Evolutionary conservation across 139 green algal genomes (phyloP), one percentile per base, ranked within the genome.

Genomic region (Micromonas commoda): DNA sequence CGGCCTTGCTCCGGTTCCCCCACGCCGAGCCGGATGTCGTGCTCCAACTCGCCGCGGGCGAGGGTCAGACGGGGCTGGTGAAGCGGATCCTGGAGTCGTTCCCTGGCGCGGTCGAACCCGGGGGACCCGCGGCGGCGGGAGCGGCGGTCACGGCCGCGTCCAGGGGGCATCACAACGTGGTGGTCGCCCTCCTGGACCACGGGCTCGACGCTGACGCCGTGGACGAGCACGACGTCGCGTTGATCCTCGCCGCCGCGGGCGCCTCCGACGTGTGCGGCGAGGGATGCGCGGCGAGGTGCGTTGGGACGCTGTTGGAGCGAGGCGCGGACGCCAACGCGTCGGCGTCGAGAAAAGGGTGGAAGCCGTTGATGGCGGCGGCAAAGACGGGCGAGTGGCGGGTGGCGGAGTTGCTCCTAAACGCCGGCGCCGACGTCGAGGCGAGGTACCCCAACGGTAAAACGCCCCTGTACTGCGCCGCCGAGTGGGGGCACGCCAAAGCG

Each of bases 361-460:
- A 60, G 3, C 37, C 68, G 34, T 24, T 75, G 16, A 32, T 64
- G 16, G 68, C 68, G 34, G n/a, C 24, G 37, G 34, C 68, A 2
- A 75, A 75, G 23, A 38, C 34, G 26, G 29, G 37, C 13, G 34
- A 60, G 2, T 19, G 52, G 68, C 21, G 61, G 35, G 33, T 26
- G 1, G 28, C 61, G 1, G 20, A 75, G 6, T 0, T 75, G 21
- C 2, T 75, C 1, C 19, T 75, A 16, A 0, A 75, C 19, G 21
- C 23, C 20, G 38, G 67, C 13, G 34, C 68, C 4, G 68, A 75
- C 6, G 13, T 61, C 23, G 38, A 60, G 20, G 38, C 6, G 68
- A 38, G 37, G 68, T 75, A 75, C 29, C 29, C 13, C 37, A 75
- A 75, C 68, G 68, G 68, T 21, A 75, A 75, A 26, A 75, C 37